phyloP scores from a whole-genome alignment of 1,284 basidiomycete genomes.

The Naganishia cerealis region DNA sequence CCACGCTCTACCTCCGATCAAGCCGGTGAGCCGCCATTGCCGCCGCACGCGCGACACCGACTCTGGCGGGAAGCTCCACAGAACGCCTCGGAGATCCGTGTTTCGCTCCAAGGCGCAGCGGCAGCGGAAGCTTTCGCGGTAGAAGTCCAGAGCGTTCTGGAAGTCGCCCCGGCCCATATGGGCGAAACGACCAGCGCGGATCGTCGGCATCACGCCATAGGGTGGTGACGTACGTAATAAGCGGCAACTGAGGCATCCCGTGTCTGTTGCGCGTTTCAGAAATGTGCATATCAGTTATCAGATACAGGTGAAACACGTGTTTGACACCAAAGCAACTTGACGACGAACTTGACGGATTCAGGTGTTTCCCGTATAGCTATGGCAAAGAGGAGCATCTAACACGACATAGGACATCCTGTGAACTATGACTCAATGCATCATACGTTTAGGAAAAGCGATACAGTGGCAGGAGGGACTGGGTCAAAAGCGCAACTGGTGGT shows the following conservation, averaged over 20 bases:
- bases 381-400: no score
- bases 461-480: no score
- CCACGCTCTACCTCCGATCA: slow-evolving; percentile 9
- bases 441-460: no score
- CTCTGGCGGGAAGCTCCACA: slow-evolving; percentile 23
- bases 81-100: slow-evolving; percentile 1
- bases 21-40: slow-evolving; percentile 5
- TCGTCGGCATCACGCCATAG: not conserved
- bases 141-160: not conserved
- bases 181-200: not conserved
- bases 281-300: not conserved
- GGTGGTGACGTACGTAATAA: not conserved
- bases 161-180: not conserved
- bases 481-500: no score
- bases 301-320: no score
- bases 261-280: not conserved
- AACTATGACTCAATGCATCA: no score
- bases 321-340: no score
- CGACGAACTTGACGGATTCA: no score
- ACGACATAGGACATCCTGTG: no score
- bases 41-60: not conserved
- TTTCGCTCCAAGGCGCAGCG: not conserved
- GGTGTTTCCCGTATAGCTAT: no score
- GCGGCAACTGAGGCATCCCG: not conserved
- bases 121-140: not conserved